These are phyloP conservation scores for Sphagnum tenellum DNA, from an alignment of 225 moss, liverwort and hornwort genomes.

Conservation along the genomic window DNA sequence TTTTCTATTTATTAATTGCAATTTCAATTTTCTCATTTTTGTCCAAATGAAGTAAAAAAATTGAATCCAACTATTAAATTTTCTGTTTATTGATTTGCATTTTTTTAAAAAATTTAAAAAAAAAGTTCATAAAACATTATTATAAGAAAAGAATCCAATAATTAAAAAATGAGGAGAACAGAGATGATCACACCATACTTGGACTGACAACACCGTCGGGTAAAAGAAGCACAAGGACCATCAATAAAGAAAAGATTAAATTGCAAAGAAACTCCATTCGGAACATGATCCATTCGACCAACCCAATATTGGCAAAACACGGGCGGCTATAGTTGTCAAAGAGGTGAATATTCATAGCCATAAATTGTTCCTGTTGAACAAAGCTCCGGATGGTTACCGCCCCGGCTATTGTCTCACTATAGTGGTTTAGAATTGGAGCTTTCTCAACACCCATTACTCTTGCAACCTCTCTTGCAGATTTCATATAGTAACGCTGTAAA, in stretches of 20 bases:
- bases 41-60: no score
- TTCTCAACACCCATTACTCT: constrained; percentile 34
- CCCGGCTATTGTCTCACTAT: constrained; percentile 61
- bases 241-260: constrained; percentile 27
- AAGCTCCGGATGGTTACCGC: constrained; percentile 70
- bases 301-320: constrained; percentile 26
- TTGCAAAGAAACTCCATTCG: constrained; percentile 58
- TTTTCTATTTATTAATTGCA: no score
- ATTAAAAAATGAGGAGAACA: no score
- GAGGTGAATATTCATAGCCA: constrained; percentile 35
- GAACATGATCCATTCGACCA: constrained; percentile 60
- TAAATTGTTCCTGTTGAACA: constrained; percentile 53
- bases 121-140: no score
- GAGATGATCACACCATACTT: no score
- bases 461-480: constrained; percentile 56
- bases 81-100: no score
- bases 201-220: constrained; percentile 7
- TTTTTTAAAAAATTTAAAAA: no score
- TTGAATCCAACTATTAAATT: no score
- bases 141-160: no score
- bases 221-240: constrained; percentile 26
- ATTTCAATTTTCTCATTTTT: no score
- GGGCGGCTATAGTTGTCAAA: constrained; percentile 35
- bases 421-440: constrained; percentile 73
- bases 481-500: constrained; percentile 59